These are phyloP conservation scores for Chrysanthemum seticuspe DNA, from an alignment of 129 eudicot species.

Conservation along the genomic window DNA sequence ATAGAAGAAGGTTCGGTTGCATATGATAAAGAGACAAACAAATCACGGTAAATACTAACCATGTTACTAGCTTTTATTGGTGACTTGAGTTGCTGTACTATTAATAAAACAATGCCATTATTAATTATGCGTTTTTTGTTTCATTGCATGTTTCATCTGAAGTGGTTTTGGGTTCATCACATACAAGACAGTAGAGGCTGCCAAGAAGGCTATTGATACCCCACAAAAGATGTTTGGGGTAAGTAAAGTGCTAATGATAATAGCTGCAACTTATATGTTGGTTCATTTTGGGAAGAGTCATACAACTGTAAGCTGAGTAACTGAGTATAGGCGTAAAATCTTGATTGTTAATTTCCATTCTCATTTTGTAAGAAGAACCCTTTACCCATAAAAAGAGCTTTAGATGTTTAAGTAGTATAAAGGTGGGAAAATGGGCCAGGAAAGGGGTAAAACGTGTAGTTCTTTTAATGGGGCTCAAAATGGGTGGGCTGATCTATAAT, in stretches of 20 bases:
- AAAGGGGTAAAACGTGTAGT: no score
- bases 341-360: no score
- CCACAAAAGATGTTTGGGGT: slow-evolving; percentile 72
- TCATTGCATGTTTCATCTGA: slow-evolving; percentile 15
- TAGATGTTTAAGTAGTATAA: no score
- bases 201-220: slow-evolving; percentile 69
- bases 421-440: no score
- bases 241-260: not conserved
- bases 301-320: no score
- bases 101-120: not conserved
- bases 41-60: slow-evolving; percentile 46
- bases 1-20: slow-evolving; percentile 85
- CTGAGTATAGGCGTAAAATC: no score
- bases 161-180: slow-evolving; percentile 84
- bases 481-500: no score
- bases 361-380: no score
- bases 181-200: slow-evolving; percentile 65
- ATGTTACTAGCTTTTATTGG: not conserved
- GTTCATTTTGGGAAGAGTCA: no score
- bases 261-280: no score
- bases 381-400: no score
- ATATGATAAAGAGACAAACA: slow-evolving; percentile 68
- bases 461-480: no score
- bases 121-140: not conserved
- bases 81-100: not conserved